These are phyloP conservation scores for Camelina neglecta DNA, from an alignment of 345 rosid genomes.

Conservation along the genomic window DNA sequence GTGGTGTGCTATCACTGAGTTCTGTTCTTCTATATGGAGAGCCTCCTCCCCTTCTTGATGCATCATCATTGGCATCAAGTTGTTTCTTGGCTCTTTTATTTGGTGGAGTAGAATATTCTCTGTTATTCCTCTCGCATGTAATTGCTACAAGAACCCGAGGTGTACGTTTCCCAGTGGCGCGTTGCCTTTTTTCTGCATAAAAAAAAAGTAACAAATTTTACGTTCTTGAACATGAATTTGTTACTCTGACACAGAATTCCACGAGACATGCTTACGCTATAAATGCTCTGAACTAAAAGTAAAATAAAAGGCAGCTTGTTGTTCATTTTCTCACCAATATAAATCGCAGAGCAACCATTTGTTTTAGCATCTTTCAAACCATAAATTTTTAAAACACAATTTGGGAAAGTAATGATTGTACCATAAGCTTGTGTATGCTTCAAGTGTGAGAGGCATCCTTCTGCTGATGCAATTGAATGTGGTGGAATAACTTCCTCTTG, in stretches of 20 bases:
- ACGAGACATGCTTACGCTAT: constrained; percentile 13
- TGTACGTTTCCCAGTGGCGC: constrained; percentile 88
- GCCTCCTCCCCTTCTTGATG: constrained; percentile 25
- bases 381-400: constrained; percentile 2
- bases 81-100: constrained; percentile 59
- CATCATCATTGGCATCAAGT: constrained; percentile 51
- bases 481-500: constrained; percentile 55
- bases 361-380: constrained; percentile 10
- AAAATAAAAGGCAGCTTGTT: constrained; percentile 19
- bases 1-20: constrained; percentile 45
- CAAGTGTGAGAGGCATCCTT: constrained; percentile 77
- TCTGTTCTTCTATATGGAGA: constrained; percentile 27
- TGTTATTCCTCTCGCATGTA: constrained; percentile 50
- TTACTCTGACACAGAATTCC: constrained; percentile 31
- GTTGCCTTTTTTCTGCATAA: constrained; percentile 63
- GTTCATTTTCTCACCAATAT: constrained; percentile 20
- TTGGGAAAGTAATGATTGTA: constrained; percentile 41
- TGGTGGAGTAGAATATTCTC: constrained; percentile 47
- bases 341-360: constrained; percentile 16
- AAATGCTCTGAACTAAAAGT: constrained; percentile 21
- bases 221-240: constrained; percentile 23
- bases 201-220: constrained; percentile 27
- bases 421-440: constrained; percentile 66
- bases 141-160: constrained; percentile 78
- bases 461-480: constrained; percentile 49